Conservation (phyloP, 306 rosid genomes). For the Vicia villosa region DNA sequence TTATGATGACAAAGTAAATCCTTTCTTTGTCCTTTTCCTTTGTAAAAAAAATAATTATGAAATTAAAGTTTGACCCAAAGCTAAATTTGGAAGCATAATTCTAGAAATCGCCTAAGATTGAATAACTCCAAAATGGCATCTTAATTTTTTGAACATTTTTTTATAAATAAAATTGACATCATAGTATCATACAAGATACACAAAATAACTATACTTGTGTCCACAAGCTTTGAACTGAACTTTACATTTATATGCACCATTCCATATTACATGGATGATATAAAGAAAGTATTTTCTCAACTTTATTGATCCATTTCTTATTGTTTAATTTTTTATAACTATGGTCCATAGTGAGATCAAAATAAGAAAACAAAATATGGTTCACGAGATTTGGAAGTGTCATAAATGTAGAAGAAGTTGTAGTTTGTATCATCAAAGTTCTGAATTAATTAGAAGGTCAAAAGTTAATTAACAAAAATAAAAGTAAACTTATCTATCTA, state of each 20-base stretch:
- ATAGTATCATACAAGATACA: background rate
- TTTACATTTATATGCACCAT: background rate
- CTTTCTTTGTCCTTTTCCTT: background rate
- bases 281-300: constrained; percentile 1
- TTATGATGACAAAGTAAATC: constrained; percentile 2
- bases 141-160: background rate
- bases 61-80: background rate
- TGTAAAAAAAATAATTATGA: background rate
- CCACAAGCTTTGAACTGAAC: background rate
- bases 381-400: background rate
- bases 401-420: background rate
- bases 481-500: background rate
- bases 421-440: background rate
- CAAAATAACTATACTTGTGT: background rate
- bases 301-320: background rate
- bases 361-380: background rate
- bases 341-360: background rate
- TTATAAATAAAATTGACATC: background rate
- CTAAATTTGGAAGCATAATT: background rate
- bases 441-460: background rate
- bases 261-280: constrained; percentile 8
- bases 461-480: background rate
- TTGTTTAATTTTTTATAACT: background rate
- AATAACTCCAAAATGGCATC: constrained; percentile 10
- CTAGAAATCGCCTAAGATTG: background rate